phyloP scores from a whole-genome alignment of 192 early-diverging fungal genomes.

The Phlyctochytrium planicorne region DNA sequence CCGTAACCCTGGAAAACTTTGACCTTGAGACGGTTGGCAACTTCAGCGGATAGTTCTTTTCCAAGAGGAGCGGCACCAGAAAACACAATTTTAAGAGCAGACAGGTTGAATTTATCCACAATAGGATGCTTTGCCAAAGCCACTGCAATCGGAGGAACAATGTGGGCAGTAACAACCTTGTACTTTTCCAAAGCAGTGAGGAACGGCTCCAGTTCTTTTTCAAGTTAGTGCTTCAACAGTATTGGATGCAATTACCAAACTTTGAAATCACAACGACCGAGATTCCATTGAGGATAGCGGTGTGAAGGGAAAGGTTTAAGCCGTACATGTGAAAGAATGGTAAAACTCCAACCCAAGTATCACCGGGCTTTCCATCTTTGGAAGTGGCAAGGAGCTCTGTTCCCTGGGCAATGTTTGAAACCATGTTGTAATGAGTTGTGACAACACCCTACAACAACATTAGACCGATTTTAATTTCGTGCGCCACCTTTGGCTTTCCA shows the following conservation, averaged over 20 bases:
- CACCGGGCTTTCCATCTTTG: constrained; percentile 9
- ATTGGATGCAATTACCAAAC: constrained; percentile 43
- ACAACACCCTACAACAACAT: constrained; percentile 69
- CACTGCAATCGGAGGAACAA: constrained; percentile 75
- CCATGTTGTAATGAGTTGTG: constrained; percentile 78
- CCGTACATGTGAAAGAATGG: constrained; percentile 60
- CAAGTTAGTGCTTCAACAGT: background rate
- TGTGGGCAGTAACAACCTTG: constrained; percentile 53
- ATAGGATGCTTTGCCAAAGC: constrained; percentile 73
- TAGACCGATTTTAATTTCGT: constrained; percentile 56
- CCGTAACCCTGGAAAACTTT: constrained; percentile 69
- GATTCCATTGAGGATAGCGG: constrained; percentile 42
- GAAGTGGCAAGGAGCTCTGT: constrained; percentile 39
- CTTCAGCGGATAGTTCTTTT: constrained; percentile 60
- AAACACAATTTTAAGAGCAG: constrained; percentile 58
- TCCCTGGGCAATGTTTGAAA: constrained; percentile 69
- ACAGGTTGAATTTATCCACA: constrained; percentile 72
- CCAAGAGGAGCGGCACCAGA: constrained; percentile 82
- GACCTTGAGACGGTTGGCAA: constrained; percentile 51
- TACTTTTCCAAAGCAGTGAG: constrained; percentile 67
- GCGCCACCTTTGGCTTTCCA: constrained; percentile 53
- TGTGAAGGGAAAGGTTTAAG: constrained; percentile 29
- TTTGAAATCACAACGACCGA: constrained; percentile 72
- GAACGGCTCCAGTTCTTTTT: constrained; percentile 52
- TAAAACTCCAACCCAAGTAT: constrained; percentile 53